Evolutionary conservation across 192 early-diverging fungal genomes (phyloP).

Genomic region (Ambispora gerdemannii): DNA sequence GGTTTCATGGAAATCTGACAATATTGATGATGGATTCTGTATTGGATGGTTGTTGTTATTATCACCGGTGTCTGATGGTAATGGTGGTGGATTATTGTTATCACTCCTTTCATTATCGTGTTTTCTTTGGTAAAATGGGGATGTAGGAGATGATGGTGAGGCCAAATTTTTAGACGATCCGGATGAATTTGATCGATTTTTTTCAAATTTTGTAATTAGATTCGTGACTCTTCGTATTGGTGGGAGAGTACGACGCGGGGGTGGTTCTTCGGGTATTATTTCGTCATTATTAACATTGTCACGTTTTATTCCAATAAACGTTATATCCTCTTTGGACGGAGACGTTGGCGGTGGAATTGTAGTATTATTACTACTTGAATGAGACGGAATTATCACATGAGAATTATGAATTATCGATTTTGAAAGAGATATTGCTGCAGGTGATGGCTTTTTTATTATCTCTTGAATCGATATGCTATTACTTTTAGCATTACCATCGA

Average conservation of each 20-base stretch:
- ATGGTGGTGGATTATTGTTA: neutral
- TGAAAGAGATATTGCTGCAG: neutral
- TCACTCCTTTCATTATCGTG: neutral
- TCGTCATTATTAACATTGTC: neutral
- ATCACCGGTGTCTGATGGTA: neutral
- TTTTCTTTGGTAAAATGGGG: neutral
- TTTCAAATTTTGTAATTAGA: constrained; percentile 16
- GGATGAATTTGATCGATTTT: too few relatives aligned
- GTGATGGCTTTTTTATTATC: neutral
- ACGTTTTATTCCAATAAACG: neutral
- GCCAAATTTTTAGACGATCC: too few relatives aligned
- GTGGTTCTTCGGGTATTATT: neutral
- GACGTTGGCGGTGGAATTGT: neutral
- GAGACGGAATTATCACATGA: neutral
- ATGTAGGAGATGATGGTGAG: constrained; percentile 5
- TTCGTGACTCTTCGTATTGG: constrained; percentile 8
- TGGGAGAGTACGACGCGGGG: neutral
- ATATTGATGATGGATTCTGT: neutral
- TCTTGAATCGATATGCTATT: neutral
- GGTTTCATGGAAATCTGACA: too few relatives aligned
- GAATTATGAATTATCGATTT: neutral
- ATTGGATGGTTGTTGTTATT: neutral
- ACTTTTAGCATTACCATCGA: neutral
- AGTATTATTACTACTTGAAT: neutral
- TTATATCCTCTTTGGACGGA: neutral